Conservation (phyloP, 1,139 yeast genomes). For the Suhomyces taliae region DNA sequence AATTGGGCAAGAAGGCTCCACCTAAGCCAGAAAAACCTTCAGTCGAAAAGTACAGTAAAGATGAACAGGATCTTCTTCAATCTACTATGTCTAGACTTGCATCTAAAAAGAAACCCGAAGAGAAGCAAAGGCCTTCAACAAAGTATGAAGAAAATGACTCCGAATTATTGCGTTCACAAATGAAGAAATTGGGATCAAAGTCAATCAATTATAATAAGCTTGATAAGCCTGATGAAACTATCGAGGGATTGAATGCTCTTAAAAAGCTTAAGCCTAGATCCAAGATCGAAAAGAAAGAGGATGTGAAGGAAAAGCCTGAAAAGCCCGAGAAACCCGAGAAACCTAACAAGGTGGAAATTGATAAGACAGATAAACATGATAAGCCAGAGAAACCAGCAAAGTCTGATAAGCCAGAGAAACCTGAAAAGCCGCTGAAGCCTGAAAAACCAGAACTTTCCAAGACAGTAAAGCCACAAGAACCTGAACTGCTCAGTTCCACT, state of each 20-base stretch:
- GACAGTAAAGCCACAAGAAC: not conserved
- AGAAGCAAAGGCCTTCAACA: slow-evolving; percentile 14
- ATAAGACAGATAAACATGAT: too few species aligned
- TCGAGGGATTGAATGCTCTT: slow-evolving; percentile 20
- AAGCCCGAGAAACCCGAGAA: not conserved
- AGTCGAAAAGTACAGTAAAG: slow-evolving; percentile 12
- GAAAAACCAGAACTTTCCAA: slow-evolving; percentile 2
- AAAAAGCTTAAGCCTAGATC: slow-evolving; percentile 14
- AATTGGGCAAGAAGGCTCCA: slow-evolving; percentile 13
- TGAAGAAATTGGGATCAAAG: slow-evolving; percentile 20
- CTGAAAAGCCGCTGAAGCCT: not conserved
- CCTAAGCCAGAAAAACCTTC: slow-evolving; percentile 21
- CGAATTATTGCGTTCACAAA: slow-evolving; percentile 24
- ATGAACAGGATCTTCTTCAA: slow-evolving; percentile 16
- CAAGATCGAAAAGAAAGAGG: slow-evolving; percentile 1
- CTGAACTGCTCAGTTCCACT: not conserved
- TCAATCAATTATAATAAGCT: slow-evolving; percentile 8
- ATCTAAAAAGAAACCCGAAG: slow-evolving; percentile 10
- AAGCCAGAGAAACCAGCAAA: not conserved
- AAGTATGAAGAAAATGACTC: slow-evolving; percentile 26
- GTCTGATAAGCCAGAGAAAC: slow-evolving; percentile 7
- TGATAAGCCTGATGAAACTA: slow-evolving; percentile 9
- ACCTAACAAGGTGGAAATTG: slow-evolving; percentile 7
- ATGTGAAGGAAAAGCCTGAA: not conserved
- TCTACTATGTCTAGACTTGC: slow-evolving; percentile 15